Base-by-base conservation (phyloP, 495 filamentous ascomycete genomes). In the Neurospora tetraspora region DNA sequence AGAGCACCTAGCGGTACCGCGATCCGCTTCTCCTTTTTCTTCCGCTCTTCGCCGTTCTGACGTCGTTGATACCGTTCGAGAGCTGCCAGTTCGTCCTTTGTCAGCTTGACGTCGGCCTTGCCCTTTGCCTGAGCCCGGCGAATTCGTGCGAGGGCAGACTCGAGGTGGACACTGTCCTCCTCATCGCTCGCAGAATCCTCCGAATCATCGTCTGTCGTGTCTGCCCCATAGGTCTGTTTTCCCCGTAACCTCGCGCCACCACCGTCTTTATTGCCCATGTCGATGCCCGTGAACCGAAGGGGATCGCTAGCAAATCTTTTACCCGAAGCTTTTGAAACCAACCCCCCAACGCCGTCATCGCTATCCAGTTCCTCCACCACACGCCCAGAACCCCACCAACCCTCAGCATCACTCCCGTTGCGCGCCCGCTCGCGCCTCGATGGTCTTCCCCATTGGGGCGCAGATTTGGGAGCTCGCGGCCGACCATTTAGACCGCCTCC, bases 401-500 rank as follows among this genome's bases (percentile, higher is more conserved):
- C 81, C 78, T 81, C 82, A 83, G 39, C 77, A 69, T 83, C 86
- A 78, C 83, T 84, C 83, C 83, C 85, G 80, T 87, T 85, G 80
- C 88, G 84, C 83, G 87, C 89, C 86, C 89, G 88, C 83, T 87
- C 89, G 88, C 90, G 91, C 92, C 92, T 88, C 77, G 92, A 91
- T 94, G 93, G 93, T 97, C 94, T 97, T 97, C 93, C 94, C 94
- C 93, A 92, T 91, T 84, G 89, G 92, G 92, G 93, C 92, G 90
- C 90, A 92, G 87, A 86, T 89, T 93, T 89, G 91, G 94, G 94
- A 97, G 93, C 89, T 96, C 93, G 94, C 94, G 94, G 94, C 92
- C 94, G 94, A 97, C 94, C 94, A 94, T 89, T 90, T 98, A 98
- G 93, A 98, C 94, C 94, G 94, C 96, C 95, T 98, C 96, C 96